Evolutionary conservation across 257 asterid genomes (phyloP).

Genomic region (Lithospermum erythrorhizon): DNA sequence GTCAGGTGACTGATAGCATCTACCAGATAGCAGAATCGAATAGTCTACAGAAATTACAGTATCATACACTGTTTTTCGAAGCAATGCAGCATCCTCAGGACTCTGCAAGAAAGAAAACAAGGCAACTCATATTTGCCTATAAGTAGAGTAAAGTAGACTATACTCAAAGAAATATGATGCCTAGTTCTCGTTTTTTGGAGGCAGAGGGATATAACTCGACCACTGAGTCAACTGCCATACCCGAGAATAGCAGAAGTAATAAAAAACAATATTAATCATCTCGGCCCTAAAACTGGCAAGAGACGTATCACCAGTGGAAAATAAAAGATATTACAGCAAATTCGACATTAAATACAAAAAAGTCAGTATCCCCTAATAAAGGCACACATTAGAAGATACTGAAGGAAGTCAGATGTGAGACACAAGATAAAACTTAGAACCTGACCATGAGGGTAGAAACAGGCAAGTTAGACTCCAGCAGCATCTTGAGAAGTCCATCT

Average conservation of each 20-base stretch:
- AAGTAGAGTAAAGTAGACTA: too few species aligned
- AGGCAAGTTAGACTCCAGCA: conserved; percentile 50
- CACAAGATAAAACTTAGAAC: conserved; percentile 16
- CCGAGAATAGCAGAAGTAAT: background rate
- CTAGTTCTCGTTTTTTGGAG: background rate
- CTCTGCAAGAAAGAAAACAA: conserved; percentile 34
- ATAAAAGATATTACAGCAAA: background rate
- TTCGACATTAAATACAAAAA: background rate
- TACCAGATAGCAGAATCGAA: conserved; percentile 37
- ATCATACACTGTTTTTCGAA: conserved; percentile 45
- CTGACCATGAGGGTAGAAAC: conserved; percentile 47
- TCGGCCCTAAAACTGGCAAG: background rate
- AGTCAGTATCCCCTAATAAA: background rate
- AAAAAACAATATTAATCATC: background rate
- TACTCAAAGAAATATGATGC: background rate
- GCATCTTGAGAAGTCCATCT: conserved; percentile 65
- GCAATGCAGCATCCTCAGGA: conserved; percentile 32
- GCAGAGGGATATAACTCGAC: background rate
- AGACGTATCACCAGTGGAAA: background rate
- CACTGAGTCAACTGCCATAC: background rate
- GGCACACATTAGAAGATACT: background rate
- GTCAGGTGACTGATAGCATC: conserved; percentile 36
- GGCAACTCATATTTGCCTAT: background rate
- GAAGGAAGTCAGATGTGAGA: too few species aligned
- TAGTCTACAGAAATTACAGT: conserved; percentile 45